Evolutionary conservation across 1,284 basidiomycete species (phyloP).

Genomic region (Malassezia slooffiae): DNA sequence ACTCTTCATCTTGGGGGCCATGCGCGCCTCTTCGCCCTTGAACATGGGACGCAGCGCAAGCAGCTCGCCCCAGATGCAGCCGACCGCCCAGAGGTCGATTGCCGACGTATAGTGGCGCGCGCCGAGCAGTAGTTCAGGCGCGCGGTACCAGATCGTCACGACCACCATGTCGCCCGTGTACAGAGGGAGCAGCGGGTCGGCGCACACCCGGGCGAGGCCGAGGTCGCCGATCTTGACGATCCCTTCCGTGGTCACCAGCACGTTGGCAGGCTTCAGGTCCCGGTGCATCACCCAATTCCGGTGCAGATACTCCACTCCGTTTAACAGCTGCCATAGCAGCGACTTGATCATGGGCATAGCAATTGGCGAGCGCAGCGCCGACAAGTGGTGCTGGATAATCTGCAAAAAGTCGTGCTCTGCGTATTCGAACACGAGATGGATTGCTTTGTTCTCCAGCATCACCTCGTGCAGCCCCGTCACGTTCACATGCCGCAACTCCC

Average conservation of each 20-base stretch:
- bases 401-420: slow-evolving; percentile 83
- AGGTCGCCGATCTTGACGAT: slow-evolving; percentile 96
- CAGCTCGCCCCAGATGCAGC: slow-evolving; percentile 91
- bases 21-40: slow-evolving; percentile 96
- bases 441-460: slow-evolving; percentile 86
- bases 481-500: slow-evolving; percentile 86
- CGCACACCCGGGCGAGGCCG: slow-evolving; percentile 77
- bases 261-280: slow-evolving; percentile 98
- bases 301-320: slow-evolving; percentile 88
- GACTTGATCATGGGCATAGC: slow-evolving; percentile 73
- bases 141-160: slow-evolving; percentile 98
- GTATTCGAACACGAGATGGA: slow-evolving; percentile 87
- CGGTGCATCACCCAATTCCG: slow-evolving; percentile 84
- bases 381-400: slow-evolving; percentile 94
- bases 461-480: slow-evolving; percentile 83
- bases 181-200: slow-evolving; percentile 72
- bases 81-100: slow-evolving; percentile 96
- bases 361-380: slow-evolving; percentile 68
- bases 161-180: slow-evolving; percentile 82
- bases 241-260: slow-evolving; percentile 77
- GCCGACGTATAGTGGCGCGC: slow-evolving; percentile 94
- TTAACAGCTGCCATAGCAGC: slow-evolving; percentile 86
- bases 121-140: slow-evolving; percentile 84
- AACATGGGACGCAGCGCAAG: slow-evolving; percentile 89
- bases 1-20: slow-evolving; percentile 54